Evolutionary conservation across 1,284 basidiomycete genomes (phyloP).

Genomic region (Boletus holoroseus): DNA sequence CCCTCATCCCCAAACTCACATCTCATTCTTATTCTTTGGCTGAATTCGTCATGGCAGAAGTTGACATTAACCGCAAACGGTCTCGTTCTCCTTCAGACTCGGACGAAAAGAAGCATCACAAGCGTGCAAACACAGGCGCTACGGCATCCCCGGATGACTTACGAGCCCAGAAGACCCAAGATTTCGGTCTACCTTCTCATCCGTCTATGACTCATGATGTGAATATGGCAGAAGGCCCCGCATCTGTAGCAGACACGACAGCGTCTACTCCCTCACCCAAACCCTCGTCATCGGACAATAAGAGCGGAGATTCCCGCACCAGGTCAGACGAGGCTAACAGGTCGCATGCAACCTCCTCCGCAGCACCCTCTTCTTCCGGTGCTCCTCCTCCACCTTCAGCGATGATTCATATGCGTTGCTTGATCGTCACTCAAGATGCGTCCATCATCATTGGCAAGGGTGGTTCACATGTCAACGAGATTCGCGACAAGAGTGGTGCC

Average conservation of each 20-base stretch:
- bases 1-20: conserved; percentile 35
- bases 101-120: conserved; percentile 71
- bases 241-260: conserved; percentile 47
- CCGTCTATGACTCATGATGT: conserved; percentile 50
- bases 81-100: conserved; percentile 79
- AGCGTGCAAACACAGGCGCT: conserved; percentile 76
- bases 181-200: conserved; percentile 39
- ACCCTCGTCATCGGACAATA: conserved; percentile 39
- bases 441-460: conserved; percentile 98
- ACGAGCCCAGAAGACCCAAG: conserved; percentile 38
- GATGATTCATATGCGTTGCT: conserved; percentile 87
- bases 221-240: conserved; percentile 52
- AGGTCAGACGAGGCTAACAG: conserved; percentile 33
- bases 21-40: conserved; percentile 45
- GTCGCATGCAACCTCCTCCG: conserved; percentile 37
- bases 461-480: conserved; percentile 97
- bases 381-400: conserved; percentile 49
- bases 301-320: conserved; percentile 34
- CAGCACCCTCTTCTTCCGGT: conserved; percentile 46
- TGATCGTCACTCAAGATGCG: conserved; percentile 99
- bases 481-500: conserved; percentile 94
- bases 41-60: conserved; percentile 72
- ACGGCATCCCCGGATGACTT: conserved; percentile 55
- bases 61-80: conserved; percentile 75
- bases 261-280: conserved; percentile 52